Evolutionary conservation across 1,139 yeast genomes (phyloP), one percentile per base, ranked within the genome.

Genomic region (Geotrichum klebahnii): DNA sequence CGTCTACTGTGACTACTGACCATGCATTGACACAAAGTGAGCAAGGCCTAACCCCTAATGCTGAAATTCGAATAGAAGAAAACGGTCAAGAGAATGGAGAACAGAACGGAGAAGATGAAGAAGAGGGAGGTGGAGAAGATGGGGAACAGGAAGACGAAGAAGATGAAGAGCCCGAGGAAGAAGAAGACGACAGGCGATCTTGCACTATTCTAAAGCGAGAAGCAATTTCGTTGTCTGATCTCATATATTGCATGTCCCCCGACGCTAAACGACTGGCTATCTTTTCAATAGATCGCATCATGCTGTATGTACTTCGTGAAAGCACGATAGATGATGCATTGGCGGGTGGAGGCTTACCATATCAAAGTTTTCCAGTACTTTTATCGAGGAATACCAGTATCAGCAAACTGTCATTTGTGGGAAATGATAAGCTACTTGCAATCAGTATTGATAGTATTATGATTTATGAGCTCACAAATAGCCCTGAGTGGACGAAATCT

Each of bases 211-310:
- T 52, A 23, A 35, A 34, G 5, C 36, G 12, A 32, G 39, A 19
- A 19, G 29, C 16, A 6, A 19, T 29, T 31, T 19, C 43, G 5
- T 17, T 26, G n/a, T 28, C 32, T 5, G 46, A 46, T 22, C 20
- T 50, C 23, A 44, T 12, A 5, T 50, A 46, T 46, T 44, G 51
- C 35, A 14, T 50, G 17, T 50, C 53, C 3, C 41, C 46, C 16
- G 46, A 44, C 44, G 44, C 51, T 1, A 24, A 35, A 8, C 53
- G 51, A 6, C 40, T 52, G 20, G 55, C 55, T 20, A 38, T 50
- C 26, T 31, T 47, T n/a, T 36, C 39, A n/a, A 22, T 32, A 12
- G 23, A 39, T 14, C 37, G 42, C 3, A 33, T 52, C 16, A 43
- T 39, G 10, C 12, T 52, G 8, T 50, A 42, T 37, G 50, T 49